Percentiles rank a stretch among this genome's conserved stretches.
Evolutionary conservation across 345 rosid genomes (phyloP).

Genomic region (Ceriops tagal): DNA sequence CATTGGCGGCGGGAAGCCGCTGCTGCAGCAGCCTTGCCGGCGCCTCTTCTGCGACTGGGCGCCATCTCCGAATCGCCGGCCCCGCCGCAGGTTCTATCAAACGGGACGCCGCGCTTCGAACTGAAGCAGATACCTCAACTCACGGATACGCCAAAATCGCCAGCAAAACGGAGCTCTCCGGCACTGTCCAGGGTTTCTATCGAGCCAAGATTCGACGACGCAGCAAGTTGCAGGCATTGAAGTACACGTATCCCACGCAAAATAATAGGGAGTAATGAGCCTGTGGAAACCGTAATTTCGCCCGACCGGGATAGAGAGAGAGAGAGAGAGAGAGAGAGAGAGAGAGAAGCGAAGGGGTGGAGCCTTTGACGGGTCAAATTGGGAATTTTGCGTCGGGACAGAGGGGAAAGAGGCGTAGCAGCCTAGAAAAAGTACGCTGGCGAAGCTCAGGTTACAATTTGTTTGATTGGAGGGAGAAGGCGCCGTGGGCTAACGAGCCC

Average conservation of each 20-base stretch:
- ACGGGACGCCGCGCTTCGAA: constrained; percentile 7
- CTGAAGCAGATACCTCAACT: constrained; percentile 5
- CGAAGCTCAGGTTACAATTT: constrained; percentile 25
- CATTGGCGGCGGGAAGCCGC: constrained; percentile 82
- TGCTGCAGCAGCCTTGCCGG: constrained; percentile 56
- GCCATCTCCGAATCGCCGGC: constrained; percentile 48
- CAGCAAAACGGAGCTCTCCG: constrained; percentile 30
- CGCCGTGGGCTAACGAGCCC: constrained; percentile 3
- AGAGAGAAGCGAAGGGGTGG: constrained; percentile 10
- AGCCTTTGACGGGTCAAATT: background rate
- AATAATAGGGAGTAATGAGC: constrained; percentile 3
- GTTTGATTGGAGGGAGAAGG: too few species aligned
- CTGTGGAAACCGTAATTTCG: constrained; percentile 26
- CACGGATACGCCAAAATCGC: constrained; percentile 29
- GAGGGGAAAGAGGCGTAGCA: constrained; percentile 19
- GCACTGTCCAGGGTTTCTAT: constrained; percentile 39
- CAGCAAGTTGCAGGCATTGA: constrained; percentile 59
- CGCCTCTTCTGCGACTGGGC: constrained; percentile 77
- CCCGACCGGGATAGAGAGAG: background rate
- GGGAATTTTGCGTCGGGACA: constrained; percentile 6
- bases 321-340: background rate
- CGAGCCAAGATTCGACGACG: constrained; percentile 29
- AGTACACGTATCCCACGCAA: constrained; percentile 21
- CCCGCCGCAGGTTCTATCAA: constrained; percentile 11
- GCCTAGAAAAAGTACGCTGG: constrained; percentile 36